Base-by-base conservation (phyloP, 148 eudicot species). In the Rheum nobile region DNA sequence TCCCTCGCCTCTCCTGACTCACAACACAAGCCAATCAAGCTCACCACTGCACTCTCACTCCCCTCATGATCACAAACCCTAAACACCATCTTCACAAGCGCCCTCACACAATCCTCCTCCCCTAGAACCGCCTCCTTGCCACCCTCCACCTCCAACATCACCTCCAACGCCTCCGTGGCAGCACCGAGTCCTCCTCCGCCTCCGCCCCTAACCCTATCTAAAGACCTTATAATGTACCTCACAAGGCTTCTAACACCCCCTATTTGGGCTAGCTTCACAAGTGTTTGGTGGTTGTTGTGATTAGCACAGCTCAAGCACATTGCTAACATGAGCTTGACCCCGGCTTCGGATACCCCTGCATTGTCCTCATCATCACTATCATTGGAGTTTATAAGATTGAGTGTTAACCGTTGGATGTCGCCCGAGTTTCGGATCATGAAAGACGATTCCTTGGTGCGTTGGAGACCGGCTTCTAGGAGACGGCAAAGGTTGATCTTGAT, bases 31-130 rank as follows among this genome's bases (percentile, higher is more conserved):
- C 71, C 77, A 71, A 83, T 77, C 12, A 91, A 63, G 19, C 83
- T 75, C 46, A 81, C 83, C 22, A 86, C 73, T 37, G 96, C 96
- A 72, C 83, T 85, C 75, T 88, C 93, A 80, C 93, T 83, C 9
- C 87, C 89, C 74, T 83, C 70, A 69, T 87, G 84, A 73, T 87
- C 86, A 44, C 88, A 87, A 0, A 91, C 90, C 35, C 86, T 81
- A 65, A 91, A 91, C 21, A 88, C 87, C 85, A 88, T 84, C 82
- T 84, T 91, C 70, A 88, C 87, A 0, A 88, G 31, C 11, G 82
- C 85, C 52, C 74, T 79, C 8, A 89, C 83, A 5, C 89, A 87
- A 41, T 57, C 34, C 2, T 87, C 76, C 8, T 86, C 83, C 26
- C 68, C 65, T 7, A 55, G 41, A 61, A 88, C 31, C 0, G 69